Evolutionary conservation across 2,329 filamentous ascomycete genomes (phyloP).

Genomic region (Coniochaeta sp.): DNA sequence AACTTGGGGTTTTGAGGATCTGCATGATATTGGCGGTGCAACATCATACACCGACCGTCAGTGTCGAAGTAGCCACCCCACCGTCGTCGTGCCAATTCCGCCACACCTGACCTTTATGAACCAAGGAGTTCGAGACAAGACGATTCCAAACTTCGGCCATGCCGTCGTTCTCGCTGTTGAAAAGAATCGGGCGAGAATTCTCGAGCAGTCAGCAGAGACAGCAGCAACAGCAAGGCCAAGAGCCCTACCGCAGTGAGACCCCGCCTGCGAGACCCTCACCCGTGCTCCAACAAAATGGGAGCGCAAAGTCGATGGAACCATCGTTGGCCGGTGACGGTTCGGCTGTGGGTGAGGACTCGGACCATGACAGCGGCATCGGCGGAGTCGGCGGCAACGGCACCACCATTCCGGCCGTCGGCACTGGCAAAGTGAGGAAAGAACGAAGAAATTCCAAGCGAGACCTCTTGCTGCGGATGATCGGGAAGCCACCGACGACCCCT

Average conservation of each 20-base stretch:
- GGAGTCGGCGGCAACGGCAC: not conserved
- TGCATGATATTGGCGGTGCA: not conserved
- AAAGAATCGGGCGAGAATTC: slow-evolving; percentile 16
- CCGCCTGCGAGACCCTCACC: not conserved
- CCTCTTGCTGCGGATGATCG: slow-evolving; percentile 15
- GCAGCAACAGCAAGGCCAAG: slow-evolving; percentile 3
- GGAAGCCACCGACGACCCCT: slow-evolving; percentile 14
- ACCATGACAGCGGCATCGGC: not conserved
- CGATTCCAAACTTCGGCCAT: slow-evolving; percentile 12
- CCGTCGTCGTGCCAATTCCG: not conserved
- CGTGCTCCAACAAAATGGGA: not conserved
- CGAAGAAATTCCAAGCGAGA: slow-evolving; percentile 18
- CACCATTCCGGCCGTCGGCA: not conserved
- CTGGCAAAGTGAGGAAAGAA: slow-evolving; percentile 8
- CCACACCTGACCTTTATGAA: not conserved
- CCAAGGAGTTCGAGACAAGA: not conserved
- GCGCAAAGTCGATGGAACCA: not conserved
- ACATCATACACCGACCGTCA: no score
- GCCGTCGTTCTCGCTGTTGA: slow-evolving; percentile 23
- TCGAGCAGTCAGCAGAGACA: slow-evolving; percentile 8
- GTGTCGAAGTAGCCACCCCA: not conserved
- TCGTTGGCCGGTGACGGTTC: not conserved
- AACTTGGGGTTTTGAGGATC: not conserved
- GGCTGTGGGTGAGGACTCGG: not conserved
- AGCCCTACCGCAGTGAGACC: not conserved